phyloP scores from a whole-genome alignment of 1,139 yeast species.

The Sugiyamaella castrensis region DNA sequence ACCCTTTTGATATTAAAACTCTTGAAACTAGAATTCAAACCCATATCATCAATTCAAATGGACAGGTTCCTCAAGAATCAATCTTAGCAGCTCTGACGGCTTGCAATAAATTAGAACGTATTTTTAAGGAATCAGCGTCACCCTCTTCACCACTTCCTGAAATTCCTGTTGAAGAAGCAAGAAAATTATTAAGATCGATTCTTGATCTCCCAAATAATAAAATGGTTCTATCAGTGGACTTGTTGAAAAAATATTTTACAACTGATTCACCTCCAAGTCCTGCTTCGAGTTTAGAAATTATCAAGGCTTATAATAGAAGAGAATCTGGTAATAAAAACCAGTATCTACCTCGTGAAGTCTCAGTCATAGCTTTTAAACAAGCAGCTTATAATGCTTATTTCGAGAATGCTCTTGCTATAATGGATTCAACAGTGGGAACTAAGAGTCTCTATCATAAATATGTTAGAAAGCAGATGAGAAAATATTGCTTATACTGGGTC shows the following conservation, averaged over 20 bases:
- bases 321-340: slow-evolving; percentile 8
- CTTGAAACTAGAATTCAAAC: slow-evolving; percentile 11
- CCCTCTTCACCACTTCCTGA: slow-evolving; percentile 24
- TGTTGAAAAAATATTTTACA: slow-evolving; percentile 27
- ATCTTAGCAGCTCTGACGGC: slow-evolving; percentile 24
- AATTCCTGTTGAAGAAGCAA: slow-evolving; percentile 22
- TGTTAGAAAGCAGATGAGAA: slow-evolving; percentile 27
- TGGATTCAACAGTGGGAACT: slow-evolving; percentile 63
- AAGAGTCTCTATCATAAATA: slow-evolving; percentile 38
- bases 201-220: slow-evolving; percentile 21
- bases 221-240: slow-evolving; percentile 12
- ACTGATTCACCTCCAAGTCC: slow-evolving; percentile 28
- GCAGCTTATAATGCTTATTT: slow-evolving; percentile 60
- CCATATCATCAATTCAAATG: slow-evolving; percentile 6
- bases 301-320: slow-evolving; percentile 25
- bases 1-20: slow-evolving; percentile 14
- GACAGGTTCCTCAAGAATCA: slow-evolving; percentile 5
- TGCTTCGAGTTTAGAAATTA: slow-evolving; percentile 24
- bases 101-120: slow-evolving; percentile 23
- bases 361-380: slow-evolving; percentile 61
- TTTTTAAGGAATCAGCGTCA: slow-evolving; percentile 18
- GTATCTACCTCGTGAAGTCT: slow-evolving; percentile 44
- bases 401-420: slow-evolving; percentile 52
- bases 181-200: slow-evolving; percentile 22
- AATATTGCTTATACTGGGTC: slow-evolving; percentile 33